Conservation (phyloP, 306 rosid genomes). For the Cucumis melo region DNA sequence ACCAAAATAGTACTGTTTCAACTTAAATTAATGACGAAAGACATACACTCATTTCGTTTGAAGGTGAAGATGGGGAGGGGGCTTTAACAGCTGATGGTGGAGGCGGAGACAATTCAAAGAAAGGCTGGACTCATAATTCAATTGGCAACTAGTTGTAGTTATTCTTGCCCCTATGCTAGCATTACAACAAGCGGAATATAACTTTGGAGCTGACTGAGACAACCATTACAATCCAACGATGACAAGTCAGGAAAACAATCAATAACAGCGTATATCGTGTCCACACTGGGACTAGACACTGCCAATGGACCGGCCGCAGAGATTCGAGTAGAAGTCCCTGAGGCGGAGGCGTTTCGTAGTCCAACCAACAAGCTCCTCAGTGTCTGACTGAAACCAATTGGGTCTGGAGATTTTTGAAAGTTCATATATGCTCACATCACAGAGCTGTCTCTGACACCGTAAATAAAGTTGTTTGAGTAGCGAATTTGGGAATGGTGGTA, state of each 20-base stretch:
- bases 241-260: conserved; percentile 11
- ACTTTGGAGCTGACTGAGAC: not conserved
- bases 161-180: not conserved
- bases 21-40: too few relatives aligned
- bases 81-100: not conserved
- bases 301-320: not conserved
- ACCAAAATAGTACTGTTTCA: too few relatives aligned
- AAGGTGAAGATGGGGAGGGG: not conserved
- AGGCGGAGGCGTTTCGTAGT: not conserved
- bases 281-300: not conserved
- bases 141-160: not conserved
- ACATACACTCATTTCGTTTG: too few relatives aligned
- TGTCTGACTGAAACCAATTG: not conserved
- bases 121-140: not conserved
- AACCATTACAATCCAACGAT: not conserved
- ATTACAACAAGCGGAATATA: not conserved
- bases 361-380: not conserved
- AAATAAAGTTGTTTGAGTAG: not conserved
- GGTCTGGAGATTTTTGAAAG: not conserved
- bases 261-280: not conserved
- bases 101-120: not conserved
- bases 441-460: not conserved
- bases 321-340: not conserved
- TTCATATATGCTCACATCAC: not conserved
- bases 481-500: conserved; percentile 3